phyloP scores from a whole-genome alignment of 805 yeast species.

The Cyberlindnera misumaiensis region DNA sequence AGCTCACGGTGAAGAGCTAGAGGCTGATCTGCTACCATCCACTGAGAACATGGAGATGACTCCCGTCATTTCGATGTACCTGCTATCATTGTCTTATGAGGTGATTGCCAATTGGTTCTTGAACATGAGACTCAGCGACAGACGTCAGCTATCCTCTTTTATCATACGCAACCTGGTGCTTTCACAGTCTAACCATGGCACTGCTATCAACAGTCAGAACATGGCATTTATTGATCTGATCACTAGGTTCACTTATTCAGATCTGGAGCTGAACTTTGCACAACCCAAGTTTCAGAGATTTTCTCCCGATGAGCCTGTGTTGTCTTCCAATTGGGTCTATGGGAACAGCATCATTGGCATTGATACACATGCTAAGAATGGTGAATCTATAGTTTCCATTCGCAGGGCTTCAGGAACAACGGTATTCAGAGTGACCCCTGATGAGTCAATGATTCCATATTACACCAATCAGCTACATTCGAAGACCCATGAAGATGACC shows the following conservation, averaged over 20 bases:
- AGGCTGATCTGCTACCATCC: slow-evolving; percentile 48
- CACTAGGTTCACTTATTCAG: slow-evolving; percentile 57
- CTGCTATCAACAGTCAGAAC: slow-evolving; percentile 37
- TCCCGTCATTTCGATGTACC: slow-evolving; percentile 51
- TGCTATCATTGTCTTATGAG: slow-evolving; percentile 55
- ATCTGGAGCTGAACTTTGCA: slow-evolving; percentile 45
- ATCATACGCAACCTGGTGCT: slow-evolving; percentile 49
- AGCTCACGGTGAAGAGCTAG: slow-evolving; percentile 36
- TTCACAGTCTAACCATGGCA: slow-evolving; percentile 30
- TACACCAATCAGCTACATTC: slow-evolving; percentile 20
- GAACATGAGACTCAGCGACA: slow-evolving; percentile 49
- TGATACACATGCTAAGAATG: slow-evolving; percentile 44
- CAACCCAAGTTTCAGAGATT: slow-evolving; percentile 20
- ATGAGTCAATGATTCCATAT: slow-evolving; percentile 30
- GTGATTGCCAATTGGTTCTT: slow-evolving; percentile 70
- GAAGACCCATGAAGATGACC: slow-evolving; percentile 16
- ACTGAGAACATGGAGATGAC: slow-evolving; percentile 40
- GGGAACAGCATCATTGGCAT: slow-evolving; percentile 54
- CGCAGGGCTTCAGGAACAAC: slow-evolving; percentile 65
- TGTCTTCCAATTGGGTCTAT: slow-evolving; percentile 47
- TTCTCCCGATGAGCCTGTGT: slow-evolving; percentile 19
- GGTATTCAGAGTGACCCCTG: slow-evolving; percentile 38
- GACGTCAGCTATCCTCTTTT: slow-evolving; percentile 56
- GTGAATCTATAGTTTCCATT: slow-evolving; percentile 43
- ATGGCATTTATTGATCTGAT: slow-evolving; percentile 64